These are phyloP conservation scores for Helminthosporium solani DNA, from an alignment of 2,329 filamentous ascomycete genomes.

Conservation along the genomic window DNA sequence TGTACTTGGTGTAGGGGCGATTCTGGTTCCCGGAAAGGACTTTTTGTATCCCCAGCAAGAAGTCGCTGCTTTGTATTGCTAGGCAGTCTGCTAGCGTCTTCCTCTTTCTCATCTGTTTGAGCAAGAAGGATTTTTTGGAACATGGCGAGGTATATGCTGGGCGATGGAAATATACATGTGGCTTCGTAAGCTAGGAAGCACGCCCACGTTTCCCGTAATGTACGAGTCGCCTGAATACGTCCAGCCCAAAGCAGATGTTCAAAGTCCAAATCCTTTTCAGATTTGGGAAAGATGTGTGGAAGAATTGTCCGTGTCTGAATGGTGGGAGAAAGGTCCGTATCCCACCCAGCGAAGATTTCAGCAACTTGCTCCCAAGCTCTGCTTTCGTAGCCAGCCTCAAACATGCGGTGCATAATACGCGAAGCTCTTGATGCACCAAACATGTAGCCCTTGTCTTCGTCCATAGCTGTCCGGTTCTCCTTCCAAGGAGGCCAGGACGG, in stretches of 20 bases:
- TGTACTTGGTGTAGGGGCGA: conserved; percentile 66
- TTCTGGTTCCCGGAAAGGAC: conserved; percentile 56
- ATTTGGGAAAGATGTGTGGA: conserved; percentile 14
- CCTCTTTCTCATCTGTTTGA: not conserved
- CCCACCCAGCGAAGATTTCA: conserved; percentile 60
- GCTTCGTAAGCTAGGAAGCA: conserved; percentile 60
- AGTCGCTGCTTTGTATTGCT: conserved; percentile 19
- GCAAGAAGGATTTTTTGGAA: conserved; percentile 55
- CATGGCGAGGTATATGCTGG: conserved; percentile 57
- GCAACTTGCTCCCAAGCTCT: conserved; percentile 56
- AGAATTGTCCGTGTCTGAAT: conserved; percentile 59
- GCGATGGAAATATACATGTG: conserved; percentile 37
- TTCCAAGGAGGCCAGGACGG: conserved; percentile 67
- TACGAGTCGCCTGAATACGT: conserved; percentile 60
- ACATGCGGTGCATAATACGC: conserved; percentile 57
- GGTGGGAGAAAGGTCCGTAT: conserved; percentile 62
- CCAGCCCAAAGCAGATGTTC: conserved; percentile 54
- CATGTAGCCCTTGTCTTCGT: conserved; percentile 57
- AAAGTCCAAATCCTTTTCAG: conserved; percentile 4
- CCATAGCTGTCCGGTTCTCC: conserved; percentile 60
- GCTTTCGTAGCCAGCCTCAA: conserved; percentile 58
- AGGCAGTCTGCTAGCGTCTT: conserved; percentile 4
- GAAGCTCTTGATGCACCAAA: conserved; percentile 60
- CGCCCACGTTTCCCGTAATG: conserved; percentile 64
- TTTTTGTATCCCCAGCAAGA: conserved; percentile 62